Base-by-base conservation (phyloP, 495 filamentous ascomycete genomes). In the Parathielavia appendiculata region DNA sequence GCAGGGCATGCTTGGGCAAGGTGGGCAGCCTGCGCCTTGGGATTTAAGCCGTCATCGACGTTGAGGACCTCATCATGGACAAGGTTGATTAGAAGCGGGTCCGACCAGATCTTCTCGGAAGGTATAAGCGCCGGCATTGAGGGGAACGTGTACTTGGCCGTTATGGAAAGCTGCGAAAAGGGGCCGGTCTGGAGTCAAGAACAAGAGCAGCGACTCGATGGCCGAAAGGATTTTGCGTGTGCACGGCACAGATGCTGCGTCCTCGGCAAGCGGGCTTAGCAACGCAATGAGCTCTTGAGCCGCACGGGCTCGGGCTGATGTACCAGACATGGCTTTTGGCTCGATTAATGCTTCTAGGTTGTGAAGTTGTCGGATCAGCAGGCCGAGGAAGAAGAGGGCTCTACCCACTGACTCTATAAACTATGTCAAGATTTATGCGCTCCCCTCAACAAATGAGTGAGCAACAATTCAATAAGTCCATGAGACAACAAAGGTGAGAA, bases 141-240 rank as follows among this genome's bases (percentile, higher is more conserved):
- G 48, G 20, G 62, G 62, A 55, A 62, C 43, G 12, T 64, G 62
- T 20, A 64, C 60, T 34, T 58, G 36, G 13, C 62, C 62, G 30
- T 64, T 48, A 30, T 63, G 62, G 23, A 63, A 62, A 3, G 46
- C n/a, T n/a, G 50, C 54, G 45, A 23, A 62, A 5, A 55, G 52
- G 9, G 51, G 60, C 16, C 32, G 6, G 9, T 50, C 39, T 1
- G 60, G 55, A 14, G 22, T 49, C 11, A 62, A 32, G 11, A 48
- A 32, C 13, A 12, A 55, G 19, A 57, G 23, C 36, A 62, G 41
- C 13, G 16, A 16, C 35, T 49, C 17, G 20, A 62, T 58, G 40
- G 54, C 38, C 0, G 48, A 41, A 5, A 62, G 48, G 17, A 62
- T 49, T 2, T 20, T 17, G 41, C 41, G 12, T 53, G 22, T 44